Evolutionary conservation across 345 rosid species (phyloP).

Genomic region (Hibiscus tridactylites): DNA sequence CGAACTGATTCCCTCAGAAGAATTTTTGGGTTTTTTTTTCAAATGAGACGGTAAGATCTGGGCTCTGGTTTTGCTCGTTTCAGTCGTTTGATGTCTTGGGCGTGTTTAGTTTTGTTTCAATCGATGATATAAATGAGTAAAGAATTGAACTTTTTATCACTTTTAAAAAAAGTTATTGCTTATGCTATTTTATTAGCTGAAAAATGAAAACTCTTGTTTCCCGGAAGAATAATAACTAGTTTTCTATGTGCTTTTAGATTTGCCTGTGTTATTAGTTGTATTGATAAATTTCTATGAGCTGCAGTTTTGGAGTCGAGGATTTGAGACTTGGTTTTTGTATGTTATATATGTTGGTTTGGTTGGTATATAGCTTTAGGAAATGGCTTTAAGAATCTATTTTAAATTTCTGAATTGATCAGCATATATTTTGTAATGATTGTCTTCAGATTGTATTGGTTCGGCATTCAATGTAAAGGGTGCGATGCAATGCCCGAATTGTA

Average conservation of each 20-base stretch:
- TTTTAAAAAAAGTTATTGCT: too few species aligned
- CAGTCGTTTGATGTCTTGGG: slow-evolving; percentile 1
- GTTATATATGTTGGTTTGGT: not conserved
- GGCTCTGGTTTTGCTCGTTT: not conserved
- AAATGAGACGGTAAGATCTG: slow-evolving; percentile 19
- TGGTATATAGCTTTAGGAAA: not conserved
- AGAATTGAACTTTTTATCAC: slow-evolving; percentile 2
- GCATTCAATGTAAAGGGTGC: slow-evolving; percentile 93
- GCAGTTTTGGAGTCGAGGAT: not conserved
- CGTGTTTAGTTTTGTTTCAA: not conserved
- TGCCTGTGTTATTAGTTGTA: not conserved
- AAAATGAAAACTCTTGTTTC: not conserved
- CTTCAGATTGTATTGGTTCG: slow-evolving; percentile 92
- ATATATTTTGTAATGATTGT: slow-evolving; percentile 14
- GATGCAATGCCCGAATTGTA: slow-evolving; percentile 99
- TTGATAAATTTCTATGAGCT: not conserved
- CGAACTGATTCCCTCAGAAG: not conserved
- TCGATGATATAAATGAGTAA: not conserved
- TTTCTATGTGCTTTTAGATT: not conserved
- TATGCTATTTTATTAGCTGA: not conserved
- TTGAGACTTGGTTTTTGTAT: not conserved
- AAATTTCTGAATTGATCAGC: not conserved
- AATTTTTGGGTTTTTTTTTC: not conserved
- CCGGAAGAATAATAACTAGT: not conserved
- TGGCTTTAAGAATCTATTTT: not conserved